Evolutionary conservation across 1,284 basidiomycete genomes (phyloP).

Genomic region (Trametes versicolor): DNA sequence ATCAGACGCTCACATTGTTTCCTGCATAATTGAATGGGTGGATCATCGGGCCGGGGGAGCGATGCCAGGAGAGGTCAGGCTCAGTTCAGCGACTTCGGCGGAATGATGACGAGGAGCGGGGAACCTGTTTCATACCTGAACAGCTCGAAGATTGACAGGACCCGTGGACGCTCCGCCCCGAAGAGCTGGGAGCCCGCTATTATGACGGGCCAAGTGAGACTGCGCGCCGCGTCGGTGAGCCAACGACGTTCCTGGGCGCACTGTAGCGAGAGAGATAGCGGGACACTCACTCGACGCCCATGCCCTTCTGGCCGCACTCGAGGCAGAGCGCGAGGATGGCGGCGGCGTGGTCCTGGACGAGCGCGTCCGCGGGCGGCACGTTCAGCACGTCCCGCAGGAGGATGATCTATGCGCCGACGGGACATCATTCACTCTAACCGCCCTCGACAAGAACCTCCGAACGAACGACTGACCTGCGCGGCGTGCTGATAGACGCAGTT

Average conservation of each 20-base stretch:
- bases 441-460: conserved; percentile 18
- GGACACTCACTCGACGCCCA: conserved; percentile 48
- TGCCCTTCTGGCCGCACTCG: conserved; percentile 44
- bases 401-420: conserved; percentile 48
- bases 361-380: conserved; percentile 46
- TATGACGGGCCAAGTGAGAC: conserved; percentile 56
- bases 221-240: conserved; percentile 30
- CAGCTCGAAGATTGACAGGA: conserved; percentile 52
- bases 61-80: conserved; percentile 15
- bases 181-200: conserved; percentile 55
- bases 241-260: background rate
- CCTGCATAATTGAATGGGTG: conserved; percentile 30
- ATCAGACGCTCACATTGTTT: conserved; percentile 37
- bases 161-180: conserved; percentile 48
- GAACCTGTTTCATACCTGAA: conserved; percentile 50
- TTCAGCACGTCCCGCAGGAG: conserved; percentile 56
- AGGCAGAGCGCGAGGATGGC: conserved; percentile 44
- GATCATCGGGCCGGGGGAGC: conserved; percentile 21
- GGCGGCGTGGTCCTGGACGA: conserved; percentile 49
- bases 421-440: conserved; percentile 18
- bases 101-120: conserved; percentile 20
- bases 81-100: conserved; percentile 20
- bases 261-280: background rate
- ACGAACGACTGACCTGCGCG: conserved; percentile 43
- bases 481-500: conserved; percentile 47